Base-by-base conservation (phyloP, 495 filamentous ascomycete species). In the Daldinia concentrica region DNA sequence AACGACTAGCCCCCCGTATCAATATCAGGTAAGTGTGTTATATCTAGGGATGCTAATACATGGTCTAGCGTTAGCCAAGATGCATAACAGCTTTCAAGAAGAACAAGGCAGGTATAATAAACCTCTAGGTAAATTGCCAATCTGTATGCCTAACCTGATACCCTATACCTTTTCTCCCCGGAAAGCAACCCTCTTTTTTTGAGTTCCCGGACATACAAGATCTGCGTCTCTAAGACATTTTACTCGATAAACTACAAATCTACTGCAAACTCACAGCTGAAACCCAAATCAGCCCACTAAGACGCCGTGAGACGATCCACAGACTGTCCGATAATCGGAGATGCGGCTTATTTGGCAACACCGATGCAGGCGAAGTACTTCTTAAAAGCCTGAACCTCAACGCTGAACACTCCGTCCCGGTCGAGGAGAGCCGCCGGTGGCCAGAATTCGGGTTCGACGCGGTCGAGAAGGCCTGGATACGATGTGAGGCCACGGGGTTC, bases 351-450 rank as follows among this genome's bases (percentile, higher is more conserved):
- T 63, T 79, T 81, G 6, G 78, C 74, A 12, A 81, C 67, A 19
- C 78, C 79, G 43, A 81, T 65, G 6, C 78, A 78, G 9, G 74
- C 71, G 32, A 80, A 81, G 54, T 77, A 76, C 62, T 79, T 77
- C 77, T 76, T 76, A 32, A 81, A 81, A 14, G 64, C 67, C 9
- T 60, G 63, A 15, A 69, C 73, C 70, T 80, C 78, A 1, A 80
- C 65, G 7, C 74, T 77, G 52, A 79, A 72, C 17, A 80, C 78
- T 11, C 79, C 78, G 29, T 64, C 66, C 0, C 66, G 51, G 14
- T 81, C 77, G 2, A 79, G 62, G 26, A 80, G 63, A 4, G 72
- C 74, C 0, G 69, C 73, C 0, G 78, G 76, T 8, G 67, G 69
- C 79, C 79, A 81, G 67, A 76, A 78, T 67, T 76, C 68, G n/a